These are phyloP conservation scores for Coffea humblotiana DNA, from an alignment of 305 asterid species.

Conservation along the genomic window DNA sequence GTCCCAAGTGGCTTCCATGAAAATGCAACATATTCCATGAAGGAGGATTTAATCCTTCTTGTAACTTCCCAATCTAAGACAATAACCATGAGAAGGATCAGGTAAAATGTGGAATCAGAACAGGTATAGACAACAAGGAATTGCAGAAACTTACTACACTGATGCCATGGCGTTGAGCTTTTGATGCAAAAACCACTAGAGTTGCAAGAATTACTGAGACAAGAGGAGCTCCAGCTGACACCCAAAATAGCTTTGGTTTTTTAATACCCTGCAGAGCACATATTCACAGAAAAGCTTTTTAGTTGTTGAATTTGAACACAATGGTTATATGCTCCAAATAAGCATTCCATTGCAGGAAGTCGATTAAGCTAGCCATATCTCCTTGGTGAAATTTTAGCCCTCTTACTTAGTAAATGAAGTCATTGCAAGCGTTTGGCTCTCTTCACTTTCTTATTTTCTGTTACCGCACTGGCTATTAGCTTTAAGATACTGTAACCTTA, in stretches of 20 bases:
- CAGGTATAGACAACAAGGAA: neutral
- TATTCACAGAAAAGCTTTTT: neutral
- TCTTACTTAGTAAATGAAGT: neutral
- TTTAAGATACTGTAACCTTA: too few species aligned
- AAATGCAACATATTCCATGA: slow-evolving; percentile 90
- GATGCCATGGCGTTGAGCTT: slow-evolving; percentile 80
- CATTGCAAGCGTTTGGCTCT: neutral
- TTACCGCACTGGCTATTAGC: neutral
- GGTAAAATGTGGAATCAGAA: neutral
- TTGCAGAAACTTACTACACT: slow-evolving; percentile 49
- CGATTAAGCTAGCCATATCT: too few species aligned
- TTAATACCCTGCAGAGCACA: slow-evolving; percentile 55
- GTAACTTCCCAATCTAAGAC: slow-evolving; percentile 70
- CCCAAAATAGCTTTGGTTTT: slow-evolving; percentile 85
- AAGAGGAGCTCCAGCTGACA: slow-evolving; percentile 93
- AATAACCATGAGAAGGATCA: neutral
- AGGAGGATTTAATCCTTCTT: slow-evolving; percentile 79
- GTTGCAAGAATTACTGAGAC: slow-evolving; percentile 70
- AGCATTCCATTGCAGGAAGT: neutral
- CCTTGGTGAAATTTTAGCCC: neutral
- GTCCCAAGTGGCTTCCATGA: slow-evolving; percentile 55
- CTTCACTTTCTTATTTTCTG: neutral
- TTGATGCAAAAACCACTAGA: slow-evolving; percentile 56
- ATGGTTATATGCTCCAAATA: neutral
- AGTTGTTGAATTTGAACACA: neutral